These are phyloP conservation scores for Alliaria petiolata DNA, from an alignment of 345 rosid genomes.

Conservation along the genomic window DNA sequence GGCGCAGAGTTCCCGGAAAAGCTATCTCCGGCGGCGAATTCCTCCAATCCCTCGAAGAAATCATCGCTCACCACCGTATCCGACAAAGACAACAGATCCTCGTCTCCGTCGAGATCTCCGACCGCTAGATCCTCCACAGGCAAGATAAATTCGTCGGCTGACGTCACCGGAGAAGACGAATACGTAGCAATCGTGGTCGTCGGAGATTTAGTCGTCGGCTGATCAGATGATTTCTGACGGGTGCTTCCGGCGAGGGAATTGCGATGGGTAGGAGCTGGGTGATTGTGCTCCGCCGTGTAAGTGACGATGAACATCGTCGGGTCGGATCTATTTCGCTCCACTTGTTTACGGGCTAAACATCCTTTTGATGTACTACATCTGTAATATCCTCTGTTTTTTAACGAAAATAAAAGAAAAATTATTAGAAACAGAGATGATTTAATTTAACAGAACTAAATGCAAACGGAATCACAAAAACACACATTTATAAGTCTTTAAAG, in stretches of 20 bases:
- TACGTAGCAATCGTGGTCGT: slow-evolving; percentile 36
- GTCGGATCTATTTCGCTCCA: slow-evolving; percentile 96
- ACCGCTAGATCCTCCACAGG: slow-evolving; percentile 42
- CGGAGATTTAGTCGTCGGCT: slow-evolving; percentile 31
- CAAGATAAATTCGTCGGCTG: slow-evolving; percentile 39
- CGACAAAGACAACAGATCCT: slow-evolving; percentile 49
- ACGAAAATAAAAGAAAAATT: background rate
- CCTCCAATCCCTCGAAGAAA: slow-evolving; percentile 80
- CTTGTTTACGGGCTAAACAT: slow-evolving; percentile 96
- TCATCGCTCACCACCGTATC: slow-evolving; percentile 70
- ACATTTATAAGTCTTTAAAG: slow-evolving; percentile 8
- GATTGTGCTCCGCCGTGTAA: slow-evolving; percentile 93
- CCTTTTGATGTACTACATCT: slow-evolving; percentile 95
- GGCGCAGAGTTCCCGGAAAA: slow-evolving; percentile 51
- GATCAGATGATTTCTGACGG: slow-evolving; percentile 58
- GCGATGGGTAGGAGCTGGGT: slow-evolving; percentile 91
- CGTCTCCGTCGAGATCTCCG: slow-evolving; percentile 57
- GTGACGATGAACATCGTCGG: slow-evolving; percentile 88
- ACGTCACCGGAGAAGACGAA: slow-evolving; percentile 53
- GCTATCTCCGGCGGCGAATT: slow-evolving; percentile 41
- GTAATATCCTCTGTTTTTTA: slow-evolving; percentile 76
- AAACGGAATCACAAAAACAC: slow-evolving; percentile 19
- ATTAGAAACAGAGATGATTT: slow-evolving; percentile 9
- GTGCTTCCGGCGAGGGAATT: slow-evolving; percentile 94
- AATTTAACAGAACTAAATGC: background rate